phyloP scores from a whole-genome alignment of 805 yeast species.

The Lachancea dasiensis region DNA sequence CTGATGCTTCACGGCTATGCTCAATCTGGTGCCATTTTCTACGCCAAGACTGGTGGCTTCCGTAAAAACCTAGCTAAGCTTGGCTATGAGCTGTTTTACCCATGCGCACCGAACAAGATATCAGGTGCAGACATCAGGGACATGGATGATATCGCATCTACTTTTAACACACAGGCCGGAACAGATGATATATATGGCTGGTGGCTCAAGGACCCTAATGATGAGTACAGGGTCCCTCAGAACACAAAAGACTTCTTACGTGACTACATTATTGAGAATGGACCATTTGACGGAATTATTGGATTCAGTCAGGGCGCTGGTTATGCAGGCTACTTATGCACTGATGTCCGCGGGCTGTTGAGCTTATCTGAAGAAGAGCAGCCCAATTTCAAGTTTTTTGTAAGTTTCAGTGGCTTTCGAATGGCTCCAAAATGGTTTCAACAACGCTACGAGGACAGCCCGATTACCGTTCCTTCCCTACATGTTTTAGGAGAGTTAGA shows the following conservation, averaged over 20 bases:
- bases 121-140: slow-evolving; percentile 46
- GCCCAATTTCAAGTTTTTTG: slow-evolving; percentile 54
- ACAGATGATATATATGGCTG: slow-evolving; percentile 47
- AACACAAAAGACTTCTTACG: slow-evolving; percentile 39
- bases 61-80: slow-evolving; percentile 54
- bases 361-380: slow-evolving; percentile 35
- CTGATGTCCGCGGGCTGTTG: slow-evolving; percentile 47
- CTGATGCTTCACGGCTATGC: slow-evolving; percentile 88
- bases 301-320: slow-evolving; percentile 98
- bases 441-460: slow-evolving; percentile 24
- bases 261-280: slow-evolving; percentile 47
- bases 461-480: slow-evolving; percentile 41
- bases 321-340: slow-evolving; percentile 58
- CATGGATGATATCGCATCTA: slow-evolving; percentile 28
- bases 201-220: slow-evolving; percentile 49
- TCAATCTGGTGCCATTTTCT: slow-evolving; percentile 73
- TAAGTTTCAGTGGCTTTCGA: slow-evolving; percentile 65
- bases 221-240: slow-evolving; percentile 27
- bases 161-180: slow-evolving; percentile 27
- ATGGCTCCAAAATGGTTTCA: slow-evolving; percentile 30
- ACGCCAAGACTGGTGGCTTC: slow-evolving; percentile 79
- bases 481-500: slow-evolving; percentile 89
- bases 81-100: slow-evolving; percentile 64
- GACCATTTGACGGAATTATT: slow-evolving; percentile 76
- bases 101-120: slow-evolving; percentile 68